Conservation (phyloP, 2,329 filamentous ascomycete genomes). For the Cladophialophora exuberans region DNA sequence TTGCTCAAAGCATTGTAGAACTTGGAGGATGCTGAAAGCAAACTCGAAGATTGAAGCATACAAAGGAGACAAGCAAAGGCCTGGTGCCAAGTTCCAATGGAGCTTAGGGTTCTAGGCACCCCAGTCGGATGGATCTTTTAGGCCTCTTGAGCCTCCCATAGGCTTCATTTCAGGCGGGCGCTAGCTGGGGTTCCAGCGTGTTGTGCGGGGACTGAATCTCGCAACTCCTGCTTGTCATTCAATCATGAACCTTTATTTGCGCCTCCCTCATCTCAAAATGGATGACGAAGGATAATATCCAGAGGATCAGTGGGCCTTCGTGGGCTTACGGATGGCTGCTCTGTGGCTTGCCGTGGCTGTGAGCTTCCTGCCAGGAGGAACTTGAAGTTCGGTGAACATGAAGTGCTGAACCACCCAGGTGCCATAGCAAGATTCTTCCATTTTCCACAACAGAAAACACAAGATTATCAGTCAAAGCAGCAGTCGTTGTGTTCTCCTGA, state of each 20-base stretch:
- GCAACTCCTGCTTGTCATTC: neutral
- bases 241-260: neutral
- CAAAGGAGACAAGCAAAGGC: conserved; percentile 12
- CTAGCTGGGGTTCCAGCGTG: conserved; percentile 3
- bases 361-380: neutral
- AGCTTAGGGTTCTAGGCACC: neutral
- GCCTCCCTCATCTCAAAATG: neutral
- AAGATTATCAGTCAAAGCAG: too few species aligned
- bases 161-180: conserved; percentile 2
- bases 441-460: too few species aligned
- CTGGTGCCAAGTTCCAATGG: conserved; percentile 7
- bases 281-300: neutral
- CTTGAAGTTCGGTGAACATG: neutral
- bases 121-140: conserved; percentile 1
- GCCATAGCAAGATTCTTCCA: too few species aligned
- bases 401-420: neutral
- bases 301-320: neutral
- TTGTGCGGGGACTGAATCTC: conserved; percentile 11
- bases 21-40: conserved; percentile 14
- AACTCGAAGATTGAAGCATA: neutral
- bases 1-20: conserved; percentile 15
- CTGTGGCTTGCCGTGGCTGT: neutral
- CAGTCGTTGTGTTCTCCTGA: too few species aligned
- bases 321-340: conserved; percentile 4
- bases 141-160: conserved; percentile 1